Evolutionary conservation across 2,329 filamentous ascomycete species (phyloP), one percentile per base, ranked within the genome.

Genomic region (Trichoderma oligosporum): DNA sequence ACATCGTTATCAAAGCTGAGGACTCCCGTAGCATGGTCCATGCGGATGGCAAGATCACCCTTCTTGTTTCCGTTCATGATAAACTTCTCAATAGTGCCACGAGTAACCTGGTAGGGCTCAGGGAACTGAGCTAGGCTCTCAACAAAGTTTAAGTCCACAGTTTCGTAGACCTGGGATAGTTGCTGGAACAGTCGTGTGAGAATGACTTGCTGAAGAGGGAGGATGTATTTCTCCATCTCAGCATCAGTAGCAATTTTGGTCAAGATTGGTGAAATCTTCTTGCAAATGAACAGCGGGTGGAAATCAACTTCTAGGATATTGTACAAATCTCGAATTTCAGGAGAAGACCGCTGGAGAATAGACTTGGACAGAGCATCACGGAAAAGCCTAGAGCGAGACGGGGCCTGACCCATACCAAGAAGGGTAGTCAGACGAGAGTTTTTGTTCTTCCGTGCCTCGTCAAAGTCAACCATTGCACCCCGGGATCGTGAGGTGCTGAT

Each of bases 11-110:
- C 94, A 67, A 99, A 99, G 72, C 91, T 97, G 60, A 99, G 84
- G 48, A 97, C 89, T 60, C 94, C 91, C 54, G 92, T 93, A 61
- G 91, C 91, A 71, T 99, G 94, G 71, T 97, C 90, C 75, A 97
- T 91, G 61, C 94, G 91, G 67, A 99, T 95, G 54, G 94, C 89
- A 44, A 99, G 82, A 67, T 99, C 94, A 57, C 94, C 94, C 84
- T 99, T 99, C 85, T 99, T 99, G 83, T 96, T 97, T 62, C 94
- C 94, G 75, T 99, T 99, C 94, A 99, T 99, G 81, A 99, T 97
- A 81, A 99, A 99, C 79, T 97, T 99, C 81, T 99, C 94, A 64
- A 99, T 95, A 61, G 90, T 96, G 64, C 87, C 85, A 54, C 89
- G 86, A 62, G 84, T 88, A 64, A 97, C 91, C 76, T 97, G 88